Base-by-base conservation (phyloP, 1,284 basidiomycete genomes). In the Entoloma clypeatum region DNA sequence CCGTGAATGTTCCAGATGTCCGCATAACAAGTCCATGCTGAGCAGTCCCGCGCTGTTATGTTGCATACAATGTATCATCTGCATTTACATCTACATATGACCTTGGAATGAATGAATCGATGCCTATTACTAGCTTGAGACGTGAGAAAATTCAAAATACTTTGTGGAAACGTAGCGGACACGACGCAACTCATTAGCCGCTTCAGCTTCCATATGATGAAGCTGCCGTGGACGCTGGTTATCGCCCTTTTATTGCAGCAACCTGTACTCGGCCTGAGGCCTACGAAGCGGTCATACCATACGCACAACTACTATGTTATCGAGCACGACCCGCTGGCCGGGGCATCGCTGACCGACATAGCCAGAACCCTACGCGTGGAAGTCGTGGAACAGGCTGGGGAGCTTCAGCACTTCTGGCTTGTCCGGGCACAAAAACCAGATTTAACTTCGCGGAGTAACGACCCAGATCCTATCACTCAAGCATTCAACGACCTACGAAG, bases 261-360 rank as follows among this genome's bases (percentile, higher is more conserved):
- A 35, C 49, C 50, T 40, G 54, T 51, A 28, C 51, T 53, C 40
- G 55, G 53, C 30, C 52, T 65, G 11, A 49, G 51, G 13, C 74
- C 72, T 27, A 54, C 64, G 47, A 75, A 67, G 55, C 73, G 73
- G 34, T 64, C 67, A 30, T 94, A 98, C 62, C 64, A 74, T 51
- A 83, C 86, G 6, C 88, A 98, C 64, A 74, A 86, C 53, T 99
- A 99, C 69, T 95, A 94, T 68, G 86, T 92, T 46, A 62, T 95
- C 18, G 84, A 92, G 60, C 78, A 91, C 58, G 65, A 75, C 52
- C 77, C 86, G 36, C 56, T 57, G 5, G 59, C 64, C 36, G 70
- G 70, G 25, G 68, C 71, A 47, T 75, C 85, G 43, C 65, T 85
- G 48, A 63, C 63, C 33, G 74, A 81, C 37, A 69, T 86, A 31